phyloP scores from a whole-genome alignment of 108 stramenopile species.

The Aurantiochytrium sp. region DNA sequence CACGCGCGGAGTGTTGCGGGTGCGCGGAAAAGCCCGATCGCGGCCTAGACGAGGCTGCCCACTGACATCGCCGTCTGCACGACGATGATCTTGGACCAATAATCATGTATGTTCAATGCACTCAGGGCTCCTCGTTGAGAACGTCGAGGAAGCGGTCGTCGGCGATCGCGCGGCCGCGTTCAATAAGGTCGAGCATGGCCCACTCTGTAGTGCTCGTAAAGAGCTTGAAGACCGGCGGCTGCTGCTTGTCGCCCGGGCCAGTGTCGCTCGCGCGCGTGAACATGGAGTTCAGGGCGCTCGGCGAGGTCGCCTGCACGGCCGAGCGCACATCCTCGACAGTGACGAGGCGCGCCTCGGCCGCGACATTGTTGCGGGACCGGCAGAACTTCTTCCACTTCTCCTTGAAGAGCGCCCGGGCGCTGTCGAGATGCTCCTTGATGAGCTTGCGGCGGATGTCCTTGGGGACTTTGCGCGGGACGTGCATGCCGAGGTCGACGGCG shows the following conservation, averaged over 20 bases:
- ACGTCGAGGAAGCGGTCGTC: neutral
- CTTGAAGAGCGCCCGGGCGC: neutral
- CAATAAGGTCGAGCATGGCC: neutral
- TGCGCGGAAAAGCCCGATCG: no score
- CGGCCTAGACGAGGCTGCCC: no score
- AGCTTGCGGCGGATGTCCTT: neutral
- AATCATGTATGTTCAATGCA: no score
- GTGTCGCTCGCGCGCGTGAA: neutral
- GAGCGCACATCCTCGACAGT: slow-evolving; percentile 25
- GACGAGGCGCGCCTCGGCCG: neutral
- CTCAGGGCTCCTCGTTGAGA: neutral
- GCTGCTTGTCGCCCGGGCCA: neutral
- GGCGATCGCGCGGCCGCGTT: neutral
- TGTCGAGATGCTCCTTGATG: neutral
- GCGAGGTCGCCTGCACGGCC: neutral
- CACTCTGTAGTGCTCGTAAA: neutral
- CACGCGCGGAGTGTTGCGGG: no score
- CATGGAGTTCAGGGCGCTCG: neutral
- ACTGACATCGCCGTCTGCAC: no score
- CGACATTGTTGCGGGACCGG: neutral
- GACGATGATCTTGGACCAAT: no score
- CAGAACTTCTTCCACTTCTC: neutral
- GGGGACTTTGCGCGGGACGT: neutral
- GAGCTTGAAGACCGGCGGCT: neutral
- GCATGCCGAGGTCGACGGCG: neutral